Conservation (phyloP, 495 filamentous ascomycete genomes). For the Choiromyces venosus region DNA sequence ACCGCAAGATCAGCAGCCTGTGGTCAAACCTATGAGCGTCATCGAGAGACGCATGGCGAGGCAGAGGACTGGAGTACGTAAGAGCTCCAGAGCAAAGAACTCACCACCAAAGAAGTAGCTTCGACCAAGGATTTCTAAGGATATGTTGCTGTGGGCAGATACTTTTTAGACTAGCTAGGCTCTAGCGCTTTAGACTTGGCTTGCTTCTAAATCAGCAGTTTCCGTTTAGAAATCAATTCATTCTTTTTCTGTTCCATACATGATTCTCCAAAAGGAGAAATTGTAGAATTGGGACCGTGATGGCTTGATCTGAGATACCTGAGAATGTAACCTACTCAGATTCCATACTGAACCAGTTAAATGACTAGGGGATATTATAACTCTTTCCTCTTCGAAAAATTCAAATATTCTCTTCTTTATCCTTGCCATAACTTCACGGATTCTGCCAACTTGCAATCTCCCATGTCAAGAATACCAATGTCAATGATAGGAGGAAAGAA, state of each 20-base stretch:
- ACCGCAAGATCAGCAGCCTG: neutral
- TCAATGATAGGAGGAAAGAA: neutral
- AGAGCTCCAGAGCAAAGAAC: neutral
- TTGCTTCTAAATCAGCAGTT: neutral
- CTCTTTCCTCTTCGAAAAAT: too few relatives aligned
- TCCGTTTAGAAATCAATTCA: neutral
- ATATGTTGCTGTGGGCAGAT: neutral
- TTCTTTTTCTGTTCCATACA: neutral
- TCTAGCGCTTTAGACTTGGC: neutral
- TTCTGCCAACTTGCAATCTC: neutral
- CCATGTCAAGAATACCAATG: neutral
- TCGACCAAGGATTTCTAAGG: neutral
- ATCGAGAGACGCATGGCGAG: neutral
- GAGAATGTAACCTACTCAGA: neutral
- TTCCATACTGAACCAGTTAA: neutral
- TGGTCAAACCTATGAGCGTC: neutral
- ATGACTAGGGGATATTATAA: neutral
- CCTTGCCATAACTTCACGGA: neutral
- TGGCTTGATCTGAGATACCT: neutral
- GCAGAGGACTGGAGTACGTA: neutral
- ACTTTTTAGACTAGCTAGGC: neutral
- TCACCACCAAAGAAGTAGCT: neutral
- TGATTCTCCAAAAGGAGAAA: neutral
- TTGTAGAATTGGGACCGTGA: too few relatives aligned
- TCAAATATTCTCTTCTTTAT: neutral